These are phyloP conservation scores for Podospora pseudoanserina DNA, from an alignment of 495 filamentous ascomycete genomes.

Conservation along the genomic window DNA sequence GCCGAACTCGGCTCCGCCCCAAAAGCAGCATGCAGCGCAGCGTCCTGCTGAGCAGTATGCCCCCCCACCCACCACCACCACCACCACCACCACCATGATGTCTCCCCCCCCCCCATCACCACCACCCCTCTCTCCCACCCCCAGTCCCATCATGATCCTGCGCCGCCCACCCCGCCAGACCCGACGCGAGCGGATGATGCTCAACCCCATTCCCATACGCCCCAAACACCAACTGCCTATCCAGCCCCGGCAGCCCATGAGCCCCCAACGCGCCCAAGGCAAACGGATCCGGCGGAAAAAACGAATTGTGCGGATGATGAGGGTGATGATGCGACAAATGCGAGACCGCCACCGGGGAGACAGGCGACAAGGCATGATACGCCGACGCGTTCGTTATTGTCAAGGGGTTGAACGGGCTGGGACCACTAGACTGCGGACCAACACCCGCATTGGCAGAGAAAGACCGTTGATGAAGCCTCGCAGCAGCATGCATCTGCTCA, in stretches of 20 bases:
- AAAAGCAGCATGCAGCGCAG: slow-evolving; percentile 31
- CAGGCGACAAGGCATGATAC: slow-evolving; percentile 46
- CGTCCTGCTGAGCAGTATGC: slow-evolving; percentile 13
- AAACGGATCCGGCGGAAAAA: slow-evolving; percentile 48
- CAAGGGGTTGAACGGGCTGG: slow-evolving; percentile 38
- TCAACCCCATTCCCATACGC: slow-evolving; percentile 56
- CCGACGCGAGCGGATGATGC: slow-evolving; percentile 13
- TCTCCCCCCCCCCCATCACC: neutral
- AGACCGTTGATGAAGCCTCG: slow-evolving; percentile 38
- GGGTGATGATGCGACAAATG: slow-evolving; percentile 35
- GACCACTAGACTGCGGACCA: slow-evolving; percentile 36
- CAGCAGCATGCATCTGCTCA: slow-evolving; percentile 35
- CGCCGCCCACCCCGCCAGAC: slow-evolving; percentile 25
- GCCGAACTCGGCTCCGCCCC: slow-evolving; percentile 58
- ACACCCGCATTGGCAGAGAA: slow-evolving; percentile 33
- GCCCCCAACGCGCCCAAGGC: slow-evolving; percentile 31
- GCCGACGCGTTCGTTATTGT: slow-evolving; percentile 36
- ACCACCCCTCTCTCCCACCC: slow-evolving; percentile 2
- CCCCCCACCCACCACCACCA: neutral
- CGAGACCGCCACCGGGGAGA: slow-evolving; percentile 42
- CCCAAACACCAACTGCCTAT: slow-evolving; percentile 74
- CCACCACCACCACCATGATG: neutral
- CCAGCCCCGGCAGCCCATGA: slow-evolving; percentile 57
- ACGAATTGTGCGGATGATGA: slow-evolving; percentile 35
- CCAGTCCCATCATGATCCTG: slow-evolving; percentile 3